Evolutionary conservation across 805 yeast genomes (phyloP), one percentile per base, ranked within the genome.

Genomic region (Candida michaelii): DNA sequence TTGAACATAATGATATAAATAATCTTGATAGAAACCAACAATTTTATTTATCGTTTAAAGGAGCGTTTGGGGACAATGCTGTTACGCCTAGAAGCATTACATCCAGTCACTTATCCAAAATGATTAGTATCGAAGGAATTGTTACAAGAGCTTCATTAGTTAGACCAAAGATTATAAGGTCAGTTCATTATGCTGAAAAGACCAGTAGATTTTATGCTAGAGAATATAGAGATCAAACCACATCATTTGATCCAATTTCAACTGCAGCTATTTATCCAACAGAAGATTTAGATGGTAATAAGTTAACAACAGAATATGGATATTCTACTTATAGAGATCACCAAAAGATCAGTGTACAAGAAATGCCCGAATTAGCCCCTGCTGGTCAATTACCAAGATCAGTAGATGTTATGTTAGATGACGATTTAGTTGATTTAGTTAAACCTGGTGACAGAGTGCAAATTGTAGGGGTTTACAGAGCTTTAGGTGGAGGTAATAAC

Each of bases 361-460:
- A 93, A 68, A 87, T 93, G 88, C 98, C 99, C 1, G 98, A 93
- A 67, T 75, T 83, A 49, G 97, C 98, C 1, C 99, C 98, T 12
- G 95, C 98, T 0, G 99, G 99, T 43, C 98, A 91, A 66, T 73
- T 93, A 49, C 99, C 99, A 27, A 76, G 98, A 55, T 83, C 96
- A 2, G 77, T 93, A 27, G 99, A 93, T 58, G 85, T 91, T 17
- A 79, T 91, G n/a, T 68, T 93, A 55, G 97, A 91, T 62, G 97
- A 90, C 56, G 99, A 93, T 60, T 73, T 93, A 49, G 98, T 93
- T 2, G 99, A 93, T 60, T 70, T 66, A 43, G 85, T 87, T 36
- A 93, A 93, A 61, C 98, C 99, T 0, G 99, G 99, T 55, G 99
- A 93, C 62, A 79, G 99, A 59, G 82, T 90, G 25, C 96, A 90